phyloP scores from a whole-genome alignment of 148 eudicot genomes.

The Rhododendron vialii region DNA sequence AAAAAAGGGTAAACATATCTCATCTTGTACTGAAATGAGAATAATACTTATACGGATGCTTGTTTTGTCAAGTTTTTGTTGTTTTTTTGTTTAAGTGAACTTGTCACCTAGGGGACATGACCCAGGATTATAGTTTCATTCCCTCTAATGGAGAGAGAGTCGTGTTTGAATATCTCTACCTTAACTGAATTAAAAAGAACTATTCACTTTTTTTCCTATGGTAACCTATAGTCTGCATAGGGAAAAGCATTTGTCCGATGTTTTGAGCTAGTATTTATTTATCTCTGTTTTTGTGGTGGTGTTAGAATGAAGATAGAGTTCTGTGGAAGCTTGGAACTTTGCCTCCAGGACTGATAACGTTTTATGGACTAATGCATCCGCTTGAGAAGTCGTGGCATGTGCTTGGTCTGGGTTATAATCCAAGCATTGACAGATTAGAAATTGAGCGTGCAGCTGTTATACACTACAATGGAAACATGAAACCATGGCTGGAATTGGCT shows the following conservation, averaged over 20 bases:
- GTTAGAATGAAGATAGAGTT: conserved; percentile 71
- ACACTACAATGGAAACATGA: conserved; percentile 92
- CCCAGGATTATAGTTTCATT: neutral
- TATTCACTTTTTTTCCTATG: neutral
- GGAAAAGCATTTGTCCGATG: neutral
- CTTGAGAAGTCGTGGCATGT: conserved; percentile 88
- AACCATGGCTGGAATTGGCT: conserved; percentile 92
- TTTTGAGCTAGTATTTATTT: neutral
- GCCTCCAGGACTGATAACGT: conserved; percentile 90
- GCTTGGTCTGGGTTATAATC: conserved; percentile 88
- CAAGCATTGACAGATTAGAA: conserved; percentile 52
- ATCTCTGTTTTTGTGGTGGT: conserved; percentile 17
- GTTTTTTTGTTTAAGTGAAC: neutral
- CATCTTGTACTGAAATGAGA: neutral
- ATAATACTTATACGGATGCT: neutral
- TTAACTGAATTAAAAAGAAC: neutral
- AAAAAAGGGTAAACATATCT: neutral
- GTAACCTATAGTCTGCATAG: neutral
- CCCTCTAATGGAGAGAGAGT: neutral
- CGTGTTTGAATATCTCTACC: neutral
- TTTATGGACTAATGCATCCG: conserved; percentile 68
- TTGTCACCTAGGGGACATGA: neutral
- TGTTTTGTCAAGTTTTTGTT: neutral
- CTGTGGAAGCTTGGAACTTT: conserved; percentile 92
- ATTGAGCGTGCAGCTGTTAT: conserved; percentile 83